phyloP scores from a whole-genome alignment of 768 basidiomycete species.

The Butyriboletus loyo region DNA sequence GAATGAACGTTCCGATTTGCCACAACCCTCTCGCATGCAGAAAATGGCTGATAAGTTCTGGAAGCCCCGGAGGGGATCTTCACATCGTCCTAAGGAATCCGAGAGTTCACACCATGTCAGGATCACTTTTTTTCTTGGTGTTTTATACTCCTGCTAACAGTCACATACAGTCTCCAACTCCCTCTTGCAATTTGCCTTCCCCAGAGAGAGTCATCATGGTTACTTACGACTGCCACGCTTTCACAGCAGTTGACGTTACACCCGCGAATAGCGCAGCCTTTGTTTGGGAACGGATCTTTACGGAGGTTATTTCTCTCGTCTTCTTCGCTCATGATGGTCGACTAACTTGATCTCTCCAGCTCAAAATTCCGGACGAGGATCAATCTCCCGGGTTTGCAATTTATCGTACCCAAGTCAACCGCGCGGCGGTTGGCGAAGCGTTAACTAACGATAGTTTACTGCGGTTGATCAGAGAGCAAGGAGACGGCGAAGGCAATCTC shows the following conservation, averaged over 20 bases:
- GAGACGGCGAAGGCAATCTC: slow-evolving; percentile 76
- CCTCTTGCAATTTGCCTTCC: slow-evolving; percentile 28
- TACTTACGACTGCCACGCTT: slow-evolving; percentile 74
- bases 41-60: slow-evolving; percentile 32
- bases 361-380: slow-evolving; percentile 83
- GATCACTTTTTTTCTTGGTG: slow-evolving; percentile 3
- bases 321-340: not conserved
- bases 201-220: slow-evolving; percentile 53
- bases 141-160: slow-evolving; percentile 8
- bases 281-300: slow-evolving; percentile 78
- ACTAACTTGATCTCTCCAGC: slow-evolving; percentile 37
- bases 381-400: slow-evolving; percentile 66
- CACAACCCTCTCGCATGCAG: slow-evolving; percentile 28
- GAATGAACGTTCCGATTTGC: slow-evolving; percentile 29
- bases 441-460: slow-evolving; percentile 69
- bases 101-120: slow-evolving; percentile 27
- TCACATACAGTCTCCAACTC: slow-evolving; percentile 29
- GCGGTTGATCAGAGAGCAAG: slow-evolving; percentile 64
- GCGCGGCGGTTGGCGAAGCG: slow-evolving; percentile 70
- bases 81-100: slow-evolving; percentile 26
- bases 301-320: slow-evolving; percentile 55
- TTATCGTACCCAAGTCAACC: slow-evolving; percentile 85
- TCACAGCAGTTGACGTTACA: slow-evolving; percentile 68
- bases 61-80: slow-evolving; percentile 29
- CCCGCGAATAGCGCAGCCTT: slow-evolving; percentile 60